Percentiles rank a stretch among this genome's conserved stretches.
phyloP scores from a whole-genome alignment of 768 basidiomycete species.

The Porphyrellus cyaneotinctus region DNA sequence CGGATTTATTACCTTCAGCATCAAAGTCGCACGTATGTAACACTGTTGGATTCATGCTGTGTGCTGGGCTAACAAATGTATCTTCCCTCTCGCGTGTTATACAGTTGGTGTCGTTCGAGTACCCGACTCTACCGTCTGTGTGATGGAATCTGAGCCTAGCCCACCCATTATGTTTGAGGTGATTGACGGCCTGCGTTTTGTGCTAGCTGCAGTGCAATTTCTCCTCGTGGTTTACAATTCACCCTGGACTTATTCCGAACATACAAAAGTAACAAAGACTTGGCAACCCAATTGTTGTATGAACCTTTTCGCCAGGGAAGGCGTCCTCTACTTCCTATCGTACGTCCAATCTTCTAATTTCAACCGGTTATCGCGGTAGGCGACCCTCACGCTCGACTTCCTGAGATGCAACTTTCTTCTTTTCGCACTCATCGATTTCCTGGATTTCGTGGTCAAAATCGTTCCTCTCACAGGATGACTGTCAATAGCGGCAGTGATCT shows the following conservation, averaged over 20 bases:
- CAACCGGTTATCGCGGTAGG: neutral
- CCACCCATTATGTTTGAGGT: neutral
- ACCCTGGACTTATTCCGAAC: neutral
- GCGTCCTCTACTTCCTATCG: neutral
- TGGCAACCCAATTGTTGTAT: neutral
- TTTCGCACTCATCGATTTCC: neutral
- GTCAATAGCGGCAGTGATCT: neutral
- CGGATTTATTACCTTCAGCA: neutral
- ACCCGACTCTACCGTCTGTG: neutral
- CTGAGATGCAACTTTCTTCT: neutral
- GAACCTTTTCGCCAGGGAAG: constrained; percentile 4
- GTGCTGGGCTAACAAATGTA: neutral
- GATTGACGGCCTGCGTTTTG: too few species aligned
- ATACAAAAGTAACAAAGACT: neutral
- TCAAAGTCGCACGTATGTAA: neutral
- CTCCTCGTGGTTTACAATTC: neutral
- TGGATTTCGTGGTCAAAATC: neutral
- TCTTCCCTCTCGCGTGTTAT: too few species aligned
- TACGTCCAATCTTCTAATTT: neutral
- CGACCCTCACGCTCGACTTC: neutral
- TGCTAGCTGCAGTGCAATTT: neutral
- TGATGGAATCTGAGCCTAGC: too few species aligned
- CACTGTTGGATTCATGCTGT: neutral
- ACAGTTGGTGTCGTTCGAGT: neutral
- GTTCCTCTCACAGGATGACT: neutral